Evolutionary conservation across 768 basidiomycete species (phyloP), one percentile per base, ranked within the genome.

Genomic region (Tubosaeta sp.): DNA sequence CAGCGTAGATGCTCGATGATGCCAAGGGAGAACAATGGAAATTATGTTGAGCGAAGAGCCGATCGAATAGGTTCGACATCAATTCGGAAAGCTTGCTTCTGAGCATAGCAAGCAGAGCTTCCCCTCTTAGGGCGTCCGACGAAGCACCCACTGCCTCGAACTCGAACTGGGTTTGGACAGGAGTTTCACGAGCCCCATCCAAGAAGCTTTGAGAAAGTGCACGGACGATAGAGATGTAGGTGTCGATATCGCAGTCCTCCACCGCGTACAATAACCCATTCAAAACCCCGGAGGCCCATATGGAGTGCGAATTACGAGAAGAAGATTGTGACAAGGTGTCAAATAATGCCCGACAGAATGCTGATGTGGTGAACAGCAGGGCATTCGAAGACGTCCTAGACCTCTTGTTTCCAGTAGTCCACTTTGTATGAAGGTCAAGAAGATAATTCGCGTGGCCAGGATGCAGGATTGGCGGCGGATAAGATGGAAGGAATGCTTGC

Each of bases 391-490:
- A 31, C 36, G 49, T 11, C 3, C 29, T 36, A 22, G 51, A 36
- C 2, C 39, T 24, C 18, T 38, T 52, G 19, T 59, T 56, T 44
- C 57, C 48, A 16, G 42, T 46, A 44, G 42, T 63, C 74, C 80
- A 82, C 38, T 59, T 63, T n/a, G 61, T 56, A 39, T 67, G 67
- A 25, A 82, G 68, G 40, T 77, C 73, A 14, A 72, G 53, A 35
- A 84, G 72, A 58, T 77, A 82, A 44, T 66, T 67, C 12, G 68
- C 64, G 61, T 82, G 77, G 3, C 71, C 68, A 3, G 77, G 71
- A 47, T 80, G 76, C 16, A 69, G 71, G 38, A 76, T 63, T 12
- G 66, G 68, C 3, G 71, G 66, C 2, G 56, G 50, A 48, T 46
- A 55, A 22, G 61, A 46, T 12, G 73, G 53, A 4, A 63, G 46